Evolutionary conservation across 768 basidiomycete genomes (phyloP).

Genomic region (Naganishia vaughanmartiniae): DNA sequence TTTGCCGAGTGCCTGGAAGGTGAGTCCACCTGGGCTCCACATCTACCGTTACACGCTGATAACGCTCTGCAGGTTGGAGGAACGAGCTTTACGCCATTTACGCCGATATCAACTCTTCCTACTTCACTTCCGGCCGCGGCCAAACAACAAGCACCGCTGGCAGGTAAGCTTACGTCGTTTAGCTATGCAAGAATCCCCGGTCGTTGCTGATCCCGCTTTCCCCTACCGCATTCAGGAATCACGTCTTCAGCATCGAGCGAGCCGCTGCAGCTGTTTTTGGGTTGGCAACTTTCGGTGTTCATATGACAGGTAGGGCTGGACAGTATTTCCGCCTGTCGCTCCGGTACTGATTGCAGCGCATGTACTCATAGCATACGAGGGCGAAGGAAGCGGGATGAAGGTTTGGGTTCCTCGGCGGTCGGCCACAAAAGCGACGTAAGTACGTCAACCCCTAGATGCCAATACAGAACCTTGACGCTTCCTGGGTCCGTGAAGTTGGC

Average conservation of each 20-base stretch:
- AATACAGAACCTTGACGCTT: background rate
- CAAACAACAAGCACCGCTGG: background rate
- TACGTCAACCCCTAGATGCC: conserved; percentile 31
- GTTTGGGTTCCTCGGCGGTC: conserved; percentile 88
- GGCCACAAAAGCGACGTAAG: conserved; percentile 82
- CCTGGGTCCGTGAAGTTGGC: conserved; percentile 60
- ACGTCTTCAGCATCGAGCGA: conserved; percentile 84
- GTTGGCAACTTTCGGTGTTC: conserved; percentile 84
- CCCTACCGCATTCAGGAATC: conserved; percentile 56
- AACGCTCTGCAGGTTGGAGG: conserved; percentile 71
- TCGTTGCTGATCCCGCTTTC: too few relatives aligned
- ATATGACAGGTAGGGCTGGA: conserved; percentile 62
- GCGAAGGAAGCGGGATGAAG: conserved; percentile 54
- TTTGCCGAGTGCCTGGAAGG: conserved; percentile 51
- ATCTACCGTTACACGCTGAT: conserved; percentile 58
- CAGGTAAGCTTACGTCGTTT: background rate
- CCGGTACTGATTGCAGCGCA: background rate
- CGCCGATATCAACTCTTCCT: conserved; percentile 57
- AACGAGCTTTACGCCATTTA: conserved; percentile 69
- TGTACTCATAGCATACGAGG: conserved; percentile 43
- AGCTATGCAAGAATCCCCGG: background rate
- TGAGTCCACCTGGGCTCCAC: conserved; percentile 40
- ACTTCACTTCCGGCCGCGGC: conserved; percentile 49
- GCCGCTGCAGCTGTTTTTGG: conserved; percentile 86
- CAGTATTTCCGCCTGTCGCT: background rate